phyloP scores from a whole-genome alignment of 176 grass and related monocot species.

The Bolboschoenus planiculmis region DNA sequence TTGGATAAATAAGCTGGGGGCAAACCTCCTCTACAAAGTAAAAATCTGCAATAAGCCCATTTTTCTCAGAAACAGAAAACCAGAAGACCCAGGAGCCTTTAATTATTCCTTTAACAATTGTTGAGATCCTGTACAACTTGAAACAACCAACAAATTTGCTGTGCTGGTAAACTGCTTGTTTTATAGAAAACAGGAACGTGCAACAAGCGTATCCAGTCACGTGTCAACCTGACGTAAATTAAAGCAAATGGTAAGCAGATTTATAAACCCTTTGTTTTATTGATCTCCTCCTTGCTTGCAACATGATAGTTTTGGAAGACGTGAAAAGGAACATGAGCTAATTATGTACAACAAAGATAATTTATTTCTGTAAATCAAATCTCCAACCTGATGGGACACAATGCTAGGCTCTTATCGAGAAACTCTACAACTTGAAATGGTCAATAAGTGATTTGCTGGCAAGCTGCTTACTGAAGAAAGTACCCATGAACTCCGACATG shows the following conservation, averaged over 20 bases:
- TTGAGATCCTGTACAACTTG: neutral
- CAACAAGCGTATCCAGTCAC: neutral
- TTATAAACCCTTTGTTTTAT: neutral
- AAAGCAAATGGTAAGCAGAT: neutral
- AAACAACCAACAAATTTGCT: neutral
- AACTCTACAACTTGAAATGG: constrained; percentile 47
- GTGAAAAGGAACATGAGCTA: neutral
- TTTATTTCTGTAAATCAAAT: neutral
- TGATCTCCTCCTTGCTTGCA: neutral
- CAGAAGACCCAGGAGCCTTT: neutral
- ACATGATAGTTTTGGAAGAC: neutral
- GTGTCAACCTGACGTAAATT: neutral
- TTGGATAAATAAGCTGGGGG: neutral
- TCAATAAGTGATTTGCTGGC: constrained; percentile 46
- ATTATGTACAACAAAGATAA: neutral
- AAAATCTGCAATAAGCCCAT: neutral
- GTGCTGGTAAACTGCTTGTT: neutral
- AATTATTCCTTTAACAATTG: neutral
- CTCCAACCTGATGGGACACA: neutral
- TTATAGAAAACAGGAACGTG: neutral
- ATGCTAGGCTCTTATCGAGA: neutral
- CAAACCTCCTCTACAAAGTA: neutral
- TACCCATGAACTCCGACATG: constrained; percentile 46
- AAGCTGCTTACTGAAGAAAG: constrained; percentile 60
- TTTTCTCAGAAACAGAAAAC: neutral